Percentiles rank a stretch among this genome's conserved stretches.
Conservation (phyloP, 2,329 filamentous ascomycete genomes). For the Cladophialophora immunda region DNA sequence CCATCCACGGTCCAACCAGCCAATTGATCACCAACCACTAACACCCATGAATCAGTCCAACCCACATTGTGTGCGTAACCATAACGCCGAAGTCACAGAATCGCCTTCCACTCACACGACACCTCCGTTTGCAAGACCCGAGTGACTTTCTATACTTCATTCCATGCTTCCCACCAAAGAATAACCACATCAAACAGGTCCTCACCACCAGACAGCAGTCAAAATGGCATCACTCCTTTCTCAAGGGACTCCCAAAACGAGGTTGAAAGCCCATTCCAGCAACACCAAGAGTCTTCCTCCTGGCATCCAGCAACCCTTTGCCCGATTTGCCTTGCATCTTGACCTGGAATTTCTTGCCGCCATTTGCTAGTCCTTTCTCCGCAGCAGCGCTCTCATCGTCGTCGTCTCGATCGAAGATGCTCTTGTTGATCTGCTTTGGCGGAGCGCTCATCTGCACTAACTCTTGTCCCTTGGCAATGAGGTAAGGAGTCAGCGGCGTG, state of each 20-base stretch:
- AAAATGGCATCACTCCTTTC: slow-evolving; percentile 24
- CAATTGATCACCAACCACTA: not conserved
- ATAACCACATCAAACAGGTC: not conserved
- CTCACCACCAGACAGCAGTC: not conserved
- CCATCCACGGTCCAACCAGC: not conserved
- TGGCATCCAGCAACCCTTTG: slow-evolving; percentile 72
- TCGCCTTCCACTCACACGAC: not conserved
- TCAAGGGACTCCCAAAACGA: slow-evolving; percentile 76
- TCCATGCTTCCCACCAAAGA: not conserved
- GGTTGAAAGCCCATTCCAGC: slow-evolving; percentile 73
- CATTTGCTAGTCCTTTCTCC: slow-evolving; percentile 20
- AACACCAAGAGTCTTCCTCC: slow-evolving; percentile 69
- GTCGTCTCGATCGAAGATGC: slow-evolving; percentile 52
- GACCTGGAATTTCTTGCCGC: slow-evolving; percentile 32
- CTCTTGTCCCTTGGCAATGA: slow-evolving; percentile 51
- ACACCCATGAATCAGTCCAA: not conserved
- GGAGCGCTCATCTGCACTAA: slow-evolving; percentile 63
- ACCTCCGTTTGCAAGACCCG: not conserved
- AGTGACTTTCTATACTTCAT: not conserved
- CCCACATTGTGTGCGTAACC: not conserved
- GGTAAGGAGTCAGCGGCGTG: slow-evolving; percentile 50
- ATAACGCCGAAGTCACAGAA: not conserved
- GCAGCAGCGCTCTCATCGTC: slow-evolving; percentile 35
- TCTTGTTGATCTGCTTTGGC: slow-evolving; percentile 58
- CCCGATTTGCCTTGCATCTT: slow-evolving; percentile 47